These are phyloP conservation scores for Erysimum cheiranthoides DNA, from an alignment of 345 rosid species.

Conservation along the genomic window DNA sequence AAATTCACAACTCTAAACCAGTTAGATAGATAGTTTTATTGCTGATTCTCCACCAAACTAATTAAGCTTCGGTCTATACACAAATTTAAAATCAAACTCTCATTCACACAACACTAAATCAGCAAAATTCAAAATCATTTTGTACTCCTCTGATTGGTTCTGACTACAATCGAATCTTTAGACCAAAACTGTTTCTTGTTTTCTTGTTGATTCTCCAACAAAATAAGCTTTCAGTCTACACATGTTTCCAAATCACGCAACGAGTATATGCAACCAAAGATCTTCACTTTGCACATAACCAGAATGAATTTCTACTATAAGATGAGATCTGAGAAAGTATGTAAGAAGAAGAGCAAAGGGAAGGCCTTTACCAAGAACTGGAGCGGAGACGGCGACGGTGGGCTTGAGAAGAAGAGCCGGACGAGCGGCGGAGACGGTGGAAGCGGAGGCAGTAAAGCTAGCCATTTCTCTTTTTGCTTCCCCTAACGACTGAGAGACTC, in stretches of 20 bases:
- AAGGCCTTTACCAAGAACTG: conserved; percentile 64
- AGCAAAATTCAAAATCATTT: not conserved
- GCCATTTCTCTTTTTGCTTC: conserved; percentile 41
- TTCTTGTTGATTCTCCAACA: conserved; percentile 20
- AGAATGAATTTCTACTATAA: not conserved
- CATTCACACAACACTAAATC: conserved; percentile 18
- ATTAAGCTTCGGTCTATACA: not conserved
- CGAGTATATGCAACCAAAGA: conserved; percentile 17
- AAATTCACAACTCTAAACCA: no score
- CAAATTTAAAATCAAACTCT: not conserved
- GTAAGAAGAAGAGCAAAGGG: not conserved
- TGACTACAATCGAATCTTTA: not conserved
- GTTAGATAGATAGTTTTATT: not conserved
- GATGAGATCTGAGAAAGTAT: conserved; percentile 28
- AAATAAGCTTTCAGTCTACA: not conserved
- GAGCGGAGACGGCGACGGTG: conserved; percentile 50
- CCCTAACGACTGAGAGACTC: conserved; percentile 10
- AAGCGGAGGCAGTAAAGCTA: conserved; percentile 55
- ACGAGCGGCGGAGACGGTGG: conserved; percentile 58
- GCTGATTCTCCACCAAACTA: not conserved
- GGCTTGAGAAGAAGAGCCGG: conserved; percentile 54
- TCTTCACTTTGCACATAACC: conserved; percentile 15
- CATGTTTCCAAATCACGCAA: conserved; percentile 8
- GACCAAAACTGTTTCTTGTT: conserved; percentile 9
- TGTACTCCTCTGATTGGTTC: not conserved